These are phyloP conservation scores for Candida montana DNA, from an alignment of 805 yeast species.

Conservation along the genomic window DNA sequence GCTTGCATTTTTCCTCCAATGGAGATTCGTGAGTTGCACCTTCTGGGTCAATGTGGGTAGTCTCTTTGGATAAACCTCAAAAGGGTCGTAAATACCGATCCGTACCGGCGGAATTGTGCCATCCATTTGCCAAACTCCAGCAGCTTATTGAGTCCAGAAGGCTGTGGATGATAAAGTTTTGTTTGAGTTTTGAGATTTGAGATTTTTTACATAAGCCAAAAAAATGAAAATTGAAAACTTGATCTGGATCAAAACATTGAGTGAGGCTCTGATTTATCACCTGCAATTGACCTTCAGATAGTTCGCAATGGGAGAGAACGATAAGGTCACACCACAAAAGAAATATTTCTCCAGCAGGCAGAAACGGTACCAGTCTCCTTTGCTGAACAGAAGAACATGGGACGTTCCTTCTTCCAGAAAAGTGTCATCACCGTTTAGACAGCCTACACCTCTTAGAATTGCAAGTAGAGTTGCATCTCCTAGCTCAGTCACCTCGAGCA, in stretches of 20 bases:
- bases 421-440: constrained; percentile 22
- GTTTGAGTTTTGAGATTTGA: too few species aligned
- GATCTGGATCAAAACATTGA: background rate
- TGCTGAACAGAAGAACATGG: constrained; percentile 20
- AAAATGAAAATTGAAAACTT: too few species aligned
- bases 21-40: constrained; percentile 58
- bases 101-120: constrained; percentile 8
- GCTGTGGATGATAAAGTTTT: too few species aligned
- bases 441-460: constrained; percentile 3
- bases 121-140: too few species aligned
- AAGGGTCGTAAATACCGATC: constrained; percentile 74
- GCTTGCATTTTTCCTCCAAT: constrained; percentile 52
- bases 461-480: background rate
- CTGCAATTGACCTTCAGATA: background rate
- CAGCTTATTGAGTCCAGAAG: too few species aligned
- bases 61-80: constrained; percentile 42
- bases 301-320: background rate
- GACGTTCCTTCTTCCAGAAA: constrained; percentile 14
- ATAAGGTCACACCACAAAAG: constrained; percentile 6
- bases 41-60: constrained; percentile 37
- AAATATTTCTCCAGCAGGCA: constrained; percentile 2
- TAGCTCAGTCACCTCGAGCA: background rate
- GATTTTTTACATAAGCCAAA: background rate
- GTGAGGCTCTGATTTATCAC: background rate
- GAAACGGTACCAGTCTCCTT: constrained; percentile 15